Base-by-base conservation (phyloP, 495 filamentous ascomycete species). In the Sordaria brevicollis region DNA sequence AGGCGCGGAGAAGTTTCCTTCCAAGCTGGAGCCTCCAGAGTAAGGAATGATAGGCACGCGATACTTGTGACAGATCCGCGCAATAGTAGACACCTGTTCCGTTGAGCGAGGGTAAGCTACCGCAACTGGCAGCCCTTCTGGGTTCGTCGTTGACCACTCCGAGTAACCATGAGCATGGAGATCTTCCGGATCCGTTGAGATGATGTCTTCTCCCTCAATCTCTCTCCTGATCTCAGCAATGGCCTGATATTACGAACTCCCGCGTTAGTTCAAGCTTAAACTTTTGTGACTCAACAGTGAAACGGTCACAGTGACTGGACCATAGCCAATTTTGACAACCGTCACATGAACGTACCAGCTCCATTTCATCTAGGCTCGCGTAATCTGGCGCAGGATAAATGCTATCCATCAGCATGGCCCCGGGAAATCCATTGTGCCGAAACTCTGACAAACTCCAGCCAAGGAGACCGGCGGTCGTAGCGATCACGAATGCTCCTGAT, bases 11-110 rank as follows among this genome's bases (percentile, higher is more conserved):
- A 96, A 97, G 76, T 96, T 93, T 11, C 88, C 94, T 75, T 97
- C 94, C 4, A 97, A 84, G 71, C 91, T 94, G 0, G 92, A 91
- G 19, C 94, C 94, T 15, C 92, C 93, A 2, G 92, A 94, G 76
- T 91, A 97, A 0, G 93, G 91, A 73, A 91, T 90, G 84, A 97
- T 93, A 17, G 94, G 94, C 68, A 97, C 87, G 15, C 86, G 87
- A 80, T 93, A 90, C 78, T 91, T 91, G 80, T 89, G 82, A 81
- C 94, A 97, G 65, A 93, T 82, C 75, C 90, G 90, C 10, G 90
- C 92, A 36, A 97, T 92, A 65, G 86, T 77, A 8, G 90, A 90
- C 25, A 97, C 93, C 67, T 97, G 91, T 69, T 91, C 85, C 1
- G 93, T 97, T 5, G 85, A 88, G 62, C 87, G 89, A 15, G 91